Evolutionary conservation across 1,284 basidiomycete genomes (phyloP), one percentile per base, ranked within the genome.

Genomic region (Coniferiporia weirii): DNA sequence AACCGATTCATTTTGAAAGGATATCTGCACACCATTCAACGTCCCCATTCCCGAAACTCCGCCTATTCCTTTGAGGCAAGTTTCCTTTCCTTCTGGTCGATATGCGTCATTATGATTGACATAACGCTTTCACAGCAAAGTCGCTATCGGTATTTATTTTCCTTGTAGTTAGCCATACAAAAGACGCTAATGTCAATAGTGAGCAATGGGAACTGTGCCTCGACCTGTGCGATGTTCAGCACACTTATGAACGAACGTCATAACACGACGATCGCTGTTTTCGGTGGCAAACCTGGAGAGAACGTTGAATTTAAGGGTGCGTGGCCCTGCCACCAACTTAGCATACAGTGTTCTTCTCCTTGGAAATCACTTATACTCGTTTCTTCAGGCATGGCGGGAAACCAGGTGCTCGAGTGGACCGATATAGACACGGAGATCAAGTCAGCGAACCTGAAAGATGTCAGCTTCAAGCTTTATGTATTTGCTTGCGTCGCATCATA

Each of bases 371-470:
- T 48, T 38, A 27, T 49, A 20, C 9, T 38, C 40, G 50, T 45
- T 57, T n/a, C 12, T 51, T 36, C 51, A 79, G 81, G 81, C 17
- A 84, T 85, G 82, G 81, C 83, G 0, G 83, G 83, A 2, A 84
- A 83, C 64, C 82, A 85, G 64, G 84, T 86, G 0, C 65, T 86
- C 10, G 83, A 85, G 63, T 87, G 83, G 82, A 64, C 71, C 8
- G 81, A 85, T 63, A 70, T 87, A 46, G 83, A 85, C 64, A 77
- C 77, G 6, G 83, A 85, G 66, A 80, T 85, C 65, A 84, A 84
- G 76, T 83, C 83, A 1, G 81, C 82, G 35, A 76, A 78, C 32
- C 63, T 85, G 54, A 78, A 84, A 66, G 69, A 77, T 63, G 82
- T 83, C 62, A 67, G 80, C 4, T 48, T 53, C 46, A 10, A 13